Conservation (phyloP, 2,329 filamentous ascomycete species). For the Fusarium sp. region DNA sequence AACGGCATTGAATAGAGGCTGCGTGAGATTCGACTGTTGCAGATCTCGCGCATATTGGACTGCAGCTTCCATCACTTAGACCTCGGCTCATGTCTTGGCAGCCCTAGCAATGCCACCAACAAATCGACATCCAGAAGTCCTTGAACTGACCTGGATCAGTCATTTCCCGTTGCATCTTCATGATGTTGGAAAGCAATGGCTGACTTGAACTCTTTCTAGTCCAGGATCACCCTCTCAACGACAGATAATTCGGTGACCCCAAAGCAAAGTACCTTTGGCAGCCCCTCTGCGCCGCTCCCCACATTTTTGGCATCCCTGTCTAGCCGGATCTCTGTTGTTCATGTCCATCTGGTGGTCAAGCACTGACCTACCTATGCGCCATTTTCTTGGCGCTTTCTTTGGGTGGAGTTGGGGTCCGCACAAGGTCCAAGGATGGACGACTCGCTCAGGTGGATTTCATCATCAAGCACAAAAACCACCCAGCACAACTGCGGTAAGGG, state of each 20-base stretch:
- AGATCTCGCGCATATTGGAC: neutral
- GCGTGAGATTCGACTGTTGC: neutral
- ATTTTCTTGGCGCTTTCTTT: constrained; percentile 40
- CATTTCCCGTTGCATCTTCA: neutral
- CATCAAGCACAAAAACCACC: constrained; percentile 15
- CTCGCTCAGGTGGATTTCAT: constrained; percentile 6
- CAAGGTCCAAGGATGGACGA: constrained; percentile 22
- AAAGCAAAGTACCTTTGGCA: neutral
- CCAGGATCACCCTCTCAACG: constrained; percentile 1
- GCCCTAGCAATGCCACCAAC: neutral
- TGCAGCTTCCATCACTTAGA: neutral
- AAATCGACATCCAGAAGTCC: neutral
- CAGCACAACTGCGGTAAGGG: neutral
- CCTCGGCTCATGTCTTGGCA: constrained; percentile 24
- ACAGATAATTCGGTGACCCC: constrained; percentile 7
- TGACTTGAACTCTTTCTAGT: neutral
- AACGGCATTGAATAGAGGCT: constrained; percentile 4
- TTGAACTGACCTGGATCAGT: neutral
- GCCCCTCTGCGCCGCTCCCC: constrained; percentile 17
- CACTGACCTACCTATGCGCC: constrained; percentile 29
- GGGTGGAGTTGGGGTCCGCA: constrained; percentile 28
- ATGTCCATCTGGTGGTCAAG: constrained; percentile 10
- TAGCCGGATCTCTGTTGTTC: constrained; percentile 36
- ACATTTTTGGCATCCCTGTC: constrained; percentile 38
- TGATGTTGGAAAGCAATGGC: neutral